Conservation (phyloP, 768 basidiomycete genomes). For the Rubroboletus pulcherrimus region DNA sequence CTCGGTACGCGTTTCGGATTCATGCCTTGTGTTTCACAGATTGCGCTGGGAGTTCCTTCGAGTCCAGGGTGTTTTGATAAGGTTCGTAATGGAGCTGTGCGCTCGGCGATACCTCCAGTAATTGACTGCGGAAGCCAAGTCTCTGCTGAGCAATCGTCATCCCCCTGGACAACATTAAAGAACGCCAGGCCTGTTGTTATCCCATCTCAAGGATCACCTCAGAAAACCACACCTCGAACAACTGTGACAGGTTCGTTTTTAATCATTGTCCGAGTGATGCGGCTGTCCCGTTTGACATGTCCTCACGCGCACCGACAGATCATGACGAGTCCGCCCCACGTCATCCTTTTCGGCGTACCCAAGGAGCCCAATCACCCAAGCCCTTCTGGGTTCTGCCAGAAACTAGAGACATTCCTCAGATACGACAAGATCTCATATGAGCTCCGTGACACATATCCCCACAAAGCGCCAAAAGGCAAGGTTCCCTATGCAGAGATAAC, state of each 20-base stretch:
- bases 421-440: slow-evolving; percentile 27
- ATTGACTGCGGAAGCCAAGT: slow-evolving; percentile 1
- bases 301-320: not conserved
- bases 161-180: not conserved
- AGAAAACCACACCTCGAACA: not conserved
- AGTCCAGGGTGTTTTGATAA: not conserved
- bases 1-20: not conserved
- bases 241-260: not conserved
- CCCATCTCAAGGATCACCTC: not conserved
- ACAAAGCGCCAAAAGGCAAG: slow-evolving; percentile 32
- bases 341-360: slow-evolving; percentile 26
- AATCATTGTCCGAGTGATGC: not conserved
- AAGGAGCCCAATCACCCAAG: slow-evolving; percentile 23
- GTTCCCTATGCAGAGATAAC: slow-evolving; percentile 32
- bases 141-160: not conserved
- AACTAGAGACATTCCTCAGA: slow-evolving; percentile 31
- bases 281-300: not conserved
- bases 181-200: not conserved
- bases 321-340: slow-evolving; percentile 20
- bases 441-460: slow-evolving; percentile 22
- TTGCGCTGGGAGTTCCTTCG: not conserved
- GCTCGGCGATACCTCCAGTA: no score
- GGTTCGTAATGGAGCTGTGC: not conserved
- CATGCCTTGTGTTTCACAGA: not conserved
- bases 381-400: slow-evolving; percentile 33